Percentiles rank a stretch among this genome's conserved stretches.
Evolutionary conservation across 345 rosid genomes (phyloP).

Genomic region (Eucalyptus decipiens): DNA sequence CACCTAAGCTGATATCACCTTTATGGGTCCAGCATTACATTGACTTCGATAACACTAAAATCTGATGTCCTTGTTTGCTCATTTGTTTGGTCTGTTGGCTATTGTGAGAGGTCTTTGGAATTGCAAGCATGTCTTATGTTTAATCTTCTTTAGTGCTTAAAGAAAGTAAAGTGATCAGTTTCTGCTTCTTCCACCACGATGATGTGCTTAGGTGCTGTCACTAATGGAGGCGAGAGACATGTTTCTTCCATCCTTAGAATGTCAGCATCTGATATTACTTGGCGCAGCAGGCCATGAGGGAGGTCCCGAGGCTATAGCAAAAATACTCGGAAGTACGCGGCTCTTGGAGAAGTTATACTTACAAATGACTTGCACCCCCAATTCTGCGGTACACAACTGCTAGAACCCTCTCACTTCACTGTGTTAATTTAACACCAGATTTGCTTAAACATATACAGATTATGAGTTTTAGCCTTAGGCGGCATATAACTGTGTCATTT

Average conservation of each 20-base stretch:
- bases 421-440: background rate
- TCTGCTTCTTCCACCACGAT: background rate
- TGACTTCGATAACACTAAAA: background rate
- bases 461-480: background rate
- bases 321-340: background rate
- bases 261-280: background rate
- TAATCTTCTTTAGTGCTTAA: background rate
- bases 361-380: background rate
- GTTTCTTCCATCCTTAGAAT: background rate
- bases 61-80: background rate
- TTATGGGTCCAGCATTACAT: background rate
- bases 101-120: background rate
- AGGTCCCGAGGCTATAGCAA: background rate
- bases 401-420: background rate
- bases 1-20: background rate
- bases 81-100: background rate
- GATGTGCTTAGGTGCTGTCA: background rate
- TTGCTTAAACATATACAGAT: background rate
- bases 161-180: background rate
- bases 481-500: background rate
- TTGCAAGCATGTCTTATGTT: background rate
- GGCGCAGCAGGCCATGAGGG: background rate
- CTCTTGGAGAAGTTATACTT: background rate
- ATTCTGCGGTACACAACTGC: background rate
- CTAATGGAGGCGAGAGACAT: background rate